Percentiles rank a stretch among this genome's conserved stretches.
Conservation (phyloP, 2,329 filamentous ascomycete species). For the Paracamarosporium sp. region DNA sequence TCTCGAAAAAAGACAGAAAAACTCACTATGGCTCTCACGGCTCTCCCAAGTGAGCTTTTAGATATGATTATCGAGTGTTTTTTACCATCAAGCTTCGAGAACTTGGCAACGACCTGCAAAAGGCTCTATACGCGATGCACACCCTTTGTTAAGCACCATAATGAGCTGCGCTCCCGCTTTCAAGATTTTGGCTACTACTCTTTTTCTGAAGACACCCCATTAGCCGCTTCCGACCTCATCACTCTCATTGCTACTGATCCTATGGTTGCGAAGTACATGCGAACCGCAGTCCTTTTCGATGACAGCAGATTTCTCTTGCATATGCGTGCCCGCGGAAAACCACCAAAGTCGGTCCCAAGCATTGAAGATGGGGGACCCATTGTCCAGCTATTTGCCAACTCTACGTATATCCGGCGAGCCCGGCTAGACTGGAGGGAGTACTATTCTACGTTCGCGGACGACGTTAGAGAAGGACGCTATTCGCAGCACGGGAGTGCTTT, state of each 20-base stretch:
- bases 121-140: conserved; percentile 23
- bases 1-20: conserved; percentile 9
- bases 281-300: conserved; percentile 19
- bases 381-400: conserved; percentile 24
- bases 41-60: conserved; percentile 27
- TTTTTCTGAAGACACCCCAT: not conserved
- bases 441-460: conserved; percentile 23
- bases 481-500: conserved; percentile 31
- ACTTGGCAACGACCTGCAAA: conserved; percentile 29
- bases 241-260: conserved; percentile 27
- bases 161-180: conserved; percentile 27
- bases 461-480: conserved; percentile 20
- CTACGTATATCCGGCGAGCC: conserved; percentile 23
- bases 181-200: conserved; percentile 23
- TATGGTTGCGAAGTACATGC: conserved; percentile 27
- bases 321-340: conserved; percentile 5
- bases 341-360: conserved; percentile 15
- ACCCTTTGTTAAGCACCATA: conserved; percentile 25
- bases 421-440: conserved; percentile 32
- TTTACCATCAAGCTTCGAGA: conserved; percentile 29
- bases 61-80: conserved; percentile 19
- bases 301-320: conserved; percentile 16
- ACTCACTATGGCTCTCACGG: conserved; percentile 22
- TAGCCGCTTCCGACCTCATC: conserved; percentile 26
- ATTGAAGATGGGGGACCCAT: conserved; percentile 19